These are phyloP conservation scores for Neocucurbitaria cava DNA, from an alignment of 2,329 filamentous ascomycete genomes.

Conservation along the genomic window DNA sequence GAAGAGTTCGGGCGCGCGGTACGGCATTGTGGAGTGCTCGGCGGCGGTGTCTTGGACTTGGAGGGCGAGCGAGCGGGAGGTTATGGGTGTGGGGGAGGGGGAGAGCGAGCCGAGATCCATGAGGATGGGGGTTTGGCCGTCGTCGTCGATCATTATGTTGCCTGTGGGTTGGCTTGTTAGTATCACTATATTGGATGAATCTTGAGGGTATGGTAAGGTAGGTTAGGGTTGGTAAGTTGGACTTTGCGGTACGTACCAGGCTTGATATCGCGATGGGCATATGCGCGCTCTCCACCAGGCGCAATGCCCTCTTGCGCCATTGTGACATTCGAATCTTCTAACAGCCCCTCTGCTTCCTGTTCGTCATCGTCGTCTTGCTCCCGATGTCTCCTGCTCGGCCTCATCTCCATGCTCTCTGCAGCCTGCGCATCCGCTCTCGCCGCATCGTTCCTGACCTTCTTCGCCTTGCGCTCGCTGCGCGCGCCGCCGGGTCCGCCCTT, in stretches of 20 bases:
- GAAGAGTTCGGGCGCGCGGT: slow-evolving; percentile 95
- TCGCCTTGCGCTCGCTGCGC: slow-evolving; percentile 60
- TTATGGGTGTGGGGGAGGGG: slow-evolving; percentile 85
- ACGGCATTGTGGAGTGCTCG: slow-evolving; percentile 98
- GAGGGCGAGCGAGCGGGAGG: slow-evolving; percentile 86
- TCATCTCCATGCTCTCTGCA: slow-evolving; percentile 54
- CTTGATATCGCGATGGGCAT: slow-evolving; percentile 96
- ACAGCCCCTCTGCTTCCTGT: slow-evolving; percentile 79
- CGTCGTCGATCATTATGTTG: slow-evolving; percentile 98
- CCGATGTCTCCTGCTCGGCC: slow-evolving; percentile 47
- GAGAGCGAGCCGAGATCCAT: slow-evolving; percentile 97
- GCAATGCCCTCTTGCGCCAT: slow-evolving; percentile 71
- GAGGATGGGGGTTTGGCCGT: slow-evolving; percentile 85
- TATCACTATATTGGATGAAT: background rate
- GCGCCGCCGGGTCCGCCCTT: slow-evolving; percentile 61
- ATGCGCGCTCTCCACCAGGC: slow-evolving; percentile 73
- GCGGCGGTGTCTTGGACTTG: slow-evolving; percentile 93
- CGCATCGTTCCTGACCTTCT: slow-evolving; percentile 62
- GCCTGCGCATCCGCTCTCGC: slow-evolving; percentile 61
- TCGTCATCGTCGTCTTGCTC: slow-evolving; percentile 70
- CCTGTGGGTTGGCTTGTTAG: slow-evolving; percentile 58
- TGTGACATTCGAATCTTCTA: slow-evolving; percentile 79
- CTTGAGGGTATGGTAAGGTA: background rate
- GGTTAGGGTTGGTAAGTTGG: too few relatives aligned
- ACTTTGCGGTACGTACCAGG: too few relatives aligned